These are phyloP conservation scores for Pseudozyma sp. DNA, from an alignment of 1,284 basidiomycete genomes.

Conservation along the genomic window DNA sequence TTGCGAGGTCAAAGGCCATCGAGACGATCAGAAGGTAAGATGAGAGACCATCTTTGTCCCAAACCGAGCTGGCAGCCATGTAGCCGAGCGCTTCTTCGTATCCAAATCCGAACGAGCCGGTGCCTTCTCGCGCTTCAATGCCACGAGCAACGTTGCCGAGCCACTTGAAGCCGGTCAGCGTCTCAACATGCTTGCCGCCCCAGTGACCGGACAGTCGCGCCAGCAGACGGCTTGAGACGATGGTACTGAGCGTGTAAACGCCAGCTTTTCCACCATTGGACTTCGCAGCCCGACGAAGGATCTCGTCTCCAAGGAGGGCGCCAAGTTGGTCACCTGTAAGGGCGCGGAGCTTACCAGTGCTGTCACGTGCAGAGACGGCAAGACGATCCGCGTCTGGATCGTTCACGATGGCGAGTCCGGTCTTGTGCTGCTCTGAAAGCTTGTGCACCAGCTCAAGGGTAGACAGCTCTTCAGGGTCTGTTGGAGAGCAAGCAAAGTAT, in stretches of 20 bases:
- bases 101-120: constrained; percentile 54
- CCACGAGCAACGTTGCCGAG: constrained; percentile 56
- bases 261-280: constrained; percentile 23
- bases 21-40: constrained; percentile 55
- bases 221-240: constrained; percentile 56
- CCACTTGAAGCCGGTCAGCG: constrained; percentile 65
- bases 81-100: constrained; percentile 65
- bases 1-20: constrained; percentile 50
- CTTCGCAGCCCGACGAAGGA: constrained; percentile 47
- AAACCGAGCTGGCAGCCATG: constrained; percentile 57
- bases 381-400: constrained; percentile 63
- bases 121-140: constrained; percentile 43
- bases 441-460: constrained; percentile 59
- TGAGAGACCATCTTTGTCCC: constrained; percentile 64
- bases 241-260: constrained; percentile 54
- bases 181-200: constrained; percentile 54
- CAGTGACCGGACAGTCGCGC: constrained; percentile 50
- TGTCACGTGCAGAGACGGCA: constrained; percentile 53
- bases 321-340: constrained; percentile 62
- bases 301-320: constrained; percentile 56
- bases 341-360: constrained; percentile 43
- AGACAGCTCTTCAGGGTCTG: constrained; percentile 57
- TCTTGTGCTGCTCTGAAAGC: constrained; percentile 53
- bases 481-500: too few relatives aligned
- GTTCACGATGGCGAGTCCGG: constrained; percentile 59